A percentile compares a stretch with the other conserved stretches of the same genome.
Evolutionary conservation across 1,284 basidiomycete species (phyloP).

Genomic region (Boletellus deceptivus): DNA sequence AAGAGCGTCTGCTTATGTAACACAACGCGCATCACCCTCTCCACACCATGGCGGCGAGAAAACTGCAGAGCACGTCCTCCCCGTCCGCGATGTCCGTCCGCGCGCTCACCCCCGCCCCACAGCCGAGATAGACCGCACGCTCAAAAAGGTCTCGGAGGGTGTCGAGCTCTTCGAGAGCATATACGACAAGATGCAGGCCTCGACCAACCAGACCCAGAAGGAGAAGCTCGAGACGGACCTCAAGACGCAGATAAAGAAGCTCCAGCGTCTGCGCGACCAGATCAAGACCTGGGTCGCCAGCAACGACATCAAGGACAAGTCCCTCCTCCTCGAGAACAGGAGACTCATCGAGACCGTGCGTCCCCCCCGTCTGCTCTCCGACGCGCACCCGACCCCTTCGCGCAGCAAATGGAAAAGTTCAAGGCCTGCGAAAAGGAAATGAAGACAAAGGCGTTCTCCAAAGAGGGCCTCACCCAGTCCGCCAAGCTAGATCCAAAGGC

Average conservation of each 20-base stretch:
- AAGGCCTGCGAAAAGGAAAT: constrained; percentile 99
- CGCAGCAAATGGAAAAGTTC: constrained; percentile 99
- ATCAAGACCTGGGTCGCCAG: constrained; percentile 99
- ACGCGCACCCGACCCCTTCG: constrained; percentile 8
- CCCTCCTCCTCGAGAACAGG: constrained; percentile 87
- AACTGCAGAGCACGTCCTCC: constrained; percentile 66
- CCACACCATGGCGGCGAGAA: constrained; percentile 72
- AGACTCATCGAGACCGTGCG: constrained; percentile 96
- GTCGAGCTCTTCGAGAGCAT: constrained; percentile 94
- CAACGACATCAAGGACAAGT: constrained; percentile 99
- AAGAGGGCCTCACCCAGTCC: constrained; percentile 95
- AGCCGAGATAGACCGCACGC: constrained; percentile 96
- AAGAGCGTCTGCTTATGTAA: constrained; percentile 25
- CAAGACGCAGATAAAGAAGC: constrained; percentile 99
- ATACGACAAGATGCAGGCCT: constrained; percentile 95
- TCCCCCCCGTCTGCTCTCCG: constrained; percentile 16
- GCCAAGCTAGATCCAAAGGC: constrained; percentile 95
- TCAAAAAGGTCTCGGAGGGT: constrained; percentile 92
- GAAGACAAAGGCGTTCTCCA: constrained; percentile 99
- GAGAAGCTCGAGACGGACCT: constrained; percentile 94
- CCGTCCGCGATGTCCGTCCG: neutral
- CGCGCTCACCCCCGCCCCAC: constrained; percentile 5
- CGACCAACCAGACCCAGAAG: constrained; percentile 93
- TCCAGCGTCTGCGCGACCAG: constrained; percentile 96
- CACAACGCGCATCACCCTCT: neutral